Base-by-base conservation (phyloP, 1,284 basidiomycete genomes). In the Kwoniella shivajii region DNA sequence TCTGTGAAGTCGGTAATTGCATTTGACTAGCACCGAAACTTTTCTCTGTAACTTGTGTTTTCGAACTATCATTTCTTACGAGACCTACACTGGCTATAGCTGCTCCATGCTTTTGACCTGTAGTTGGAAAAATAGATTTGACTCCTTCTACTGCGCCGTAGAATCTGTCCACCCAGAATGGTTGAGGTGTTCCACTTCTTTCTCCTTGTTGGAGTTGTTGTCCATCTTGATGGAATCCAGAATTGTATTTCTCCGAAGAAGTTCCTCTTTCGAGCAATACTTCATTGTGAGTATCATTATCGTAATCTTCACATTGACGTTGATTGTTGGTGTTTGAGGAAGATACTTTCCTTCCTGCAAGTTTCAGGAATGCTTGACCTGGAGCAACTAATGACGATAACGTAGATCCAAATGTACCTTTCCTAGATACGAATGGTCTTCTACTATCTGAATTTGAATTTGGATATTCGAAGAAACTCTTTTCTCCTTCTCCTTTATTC, bases 101-200 rank as follows among this genome's bases (percentile, higher is more conserved):
- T 9, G 57, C 57, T 9, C 68, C 71, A 49, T 61, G 64, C 26
- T 45, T 52, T 39, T 63, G 57, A 13, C 68, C 65, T n/a, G 65
- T 24, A 22, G 59, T 67, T 1, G 71, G 69, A 20, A 72, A 65
- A 31, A 67, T 30, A 3, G 60, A 54, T 37, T 53, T 64, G 16
- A 66, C 55, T 22, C 50, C 53, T 26, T 60, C 63, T 2, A 64
- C 49, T 6, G 59, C 64, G 3, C 66, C 56, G 27, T 65, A 67
- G 30, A 68, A 70, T 24, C 54, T 61, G 52, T 68, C 63, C 1
- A 71, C 67, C 71, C 71, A 73, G 44, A 72, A 65, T 11, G 60
- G 65, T 2, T 60, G 58, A 11, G 65, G 62, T 16, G 65, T 51
- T 37, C 54, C 57, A 4, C 14, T 22, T 18, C 34, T 33, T 18